Evolutionary conservation across 768 basidiomycete species (phyloP).

Genomic region (Suillus ampliporus): DNA sequence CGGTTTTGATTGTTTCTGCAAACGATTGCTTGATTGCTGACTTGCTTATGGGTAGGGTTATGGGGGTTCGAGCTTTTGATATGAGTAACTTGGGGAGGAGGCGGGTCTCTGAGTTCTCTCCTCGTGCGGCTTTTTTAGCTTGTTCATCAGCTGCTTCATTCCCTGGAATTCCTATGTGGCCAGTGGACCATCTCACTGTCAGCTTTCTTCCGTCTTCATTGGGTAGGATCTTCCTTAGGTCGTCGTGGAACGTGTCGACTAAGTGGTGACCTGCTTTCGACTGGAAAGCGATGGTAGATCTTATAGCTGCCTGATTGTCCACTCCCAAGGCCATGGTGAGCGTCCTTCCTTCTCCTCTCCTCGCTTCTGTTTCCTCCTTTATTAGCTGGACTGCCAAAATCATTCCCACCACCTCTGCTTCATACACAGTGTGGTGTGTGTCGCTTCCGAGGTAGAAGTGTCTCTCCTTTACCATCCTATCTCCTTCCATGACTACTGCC

Average conservation of each 20-base stretch:
- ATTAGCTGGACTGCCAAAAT: too few species aligned
- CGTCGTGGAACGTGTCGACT: conserved; percentile 8
- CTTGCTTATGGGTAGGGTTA: not conserved
- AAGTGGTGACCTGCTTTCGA: not conserved
- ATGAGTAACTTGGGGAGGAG: not conserved
- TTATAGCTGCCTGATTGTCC: too few species aligned
- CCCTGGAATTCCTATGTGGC: conserved; percentile 4
- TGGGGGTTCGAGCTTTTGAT: too few species aligned
- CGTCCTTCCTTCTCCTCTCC: too few species aligned
- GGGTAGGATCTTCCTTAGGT: conserved; percentile 9
- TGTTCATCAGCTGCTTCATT: conserved; percentile 4
- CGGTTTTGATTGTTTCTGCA: not conserved
- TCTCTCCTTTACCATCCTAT: too few species aligned
- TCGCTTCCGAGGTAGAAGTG: too few species aligned
- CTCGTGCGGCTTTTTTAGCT: not conserved
- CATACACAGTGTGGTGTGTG: too few species aligned
- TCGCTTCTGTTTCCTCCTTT: too few species aligned
- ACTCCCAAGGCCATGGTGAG: too few species aligned
- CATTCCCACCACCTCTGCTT: too few species aligned
- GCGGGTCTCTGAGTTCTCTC: not conserved
- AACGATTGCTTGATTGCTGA: not conserved
- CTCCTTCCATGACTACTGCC: too few species aligned
- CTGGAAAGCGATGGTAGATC: not conserved
- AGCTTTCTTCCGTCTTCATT: conserved; percentile 2
- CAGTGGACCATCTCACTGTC: not conserved